Evolutionary conservation across 371 early-diverging fungal species (phyloP).

Genomic region (Thermomucor indicae-seudaticae): DNA sequence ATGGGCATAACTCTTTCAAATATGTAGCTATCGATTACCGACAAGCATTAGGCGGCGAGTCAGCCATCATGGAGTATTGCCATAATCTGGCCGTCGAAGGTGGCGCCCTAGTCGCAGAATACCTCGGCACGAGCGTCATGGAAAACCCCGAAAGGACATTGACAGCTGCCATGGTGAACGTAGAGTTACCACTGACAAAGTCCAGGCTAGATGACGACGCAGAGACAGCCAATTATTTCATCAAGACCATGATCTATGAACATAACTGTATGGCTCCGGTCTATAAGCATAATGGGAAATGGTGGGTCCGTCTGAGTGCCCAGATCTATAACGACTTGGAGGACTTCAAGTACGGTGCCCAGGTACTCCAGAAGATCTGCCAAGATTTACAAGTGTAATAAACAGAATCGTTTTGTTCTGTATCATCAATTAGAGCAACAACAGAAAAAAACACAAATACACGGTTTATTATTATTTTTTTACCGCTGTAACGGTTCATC

Average conservation of each 20-base stretch:
- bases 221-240: slow-evolving; percentile 20
- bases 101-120: slow-evolving; percentile 52
- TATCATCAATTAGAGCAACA: no score
- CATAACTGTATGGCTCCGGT: slow-evolving; percentile 38
- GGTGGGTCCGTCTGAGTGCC: slow-evolving; percentile 52
- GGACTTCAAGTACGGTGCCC: slow-evolving; percentile 45
- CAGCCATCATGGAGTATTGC: slow-evolving; percentile 50
- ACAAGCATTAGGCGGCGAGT: slow-evolving; percentile 50
- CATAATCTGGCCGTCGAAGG: slow-evolving; percentile 54
- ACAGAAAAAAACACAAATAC: no score
- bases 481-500: neutral
- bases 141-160: slow-evolving; percentile 42
- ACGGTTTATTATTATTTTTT: no score
- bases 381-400: slow-evolving; percentile 23
- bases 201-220: slow-evolving; percentile 14
- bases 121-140: slow-evolving; percentile 57
- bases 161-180: slow-evolving; percentile 53
- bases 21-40: slow-evolving; percentile 52
- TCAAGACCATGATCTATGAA: slow-evolving; percentile 36
- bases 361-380: slow-evolving; percentile 37
- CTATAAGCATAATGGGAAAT: slow-evolving; percentile 41
- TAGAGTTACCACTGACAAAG: slow-evolving; percentile 46
- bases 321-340: slow-evolving; percentile 58
- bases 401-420: no score
- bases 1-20: no score